These are phyloP conservation scores for Apiotrichum gamsii DNA, from an alignment of 1,284 basidiomycete genomes.

Conservation along the genomic window DNA sequence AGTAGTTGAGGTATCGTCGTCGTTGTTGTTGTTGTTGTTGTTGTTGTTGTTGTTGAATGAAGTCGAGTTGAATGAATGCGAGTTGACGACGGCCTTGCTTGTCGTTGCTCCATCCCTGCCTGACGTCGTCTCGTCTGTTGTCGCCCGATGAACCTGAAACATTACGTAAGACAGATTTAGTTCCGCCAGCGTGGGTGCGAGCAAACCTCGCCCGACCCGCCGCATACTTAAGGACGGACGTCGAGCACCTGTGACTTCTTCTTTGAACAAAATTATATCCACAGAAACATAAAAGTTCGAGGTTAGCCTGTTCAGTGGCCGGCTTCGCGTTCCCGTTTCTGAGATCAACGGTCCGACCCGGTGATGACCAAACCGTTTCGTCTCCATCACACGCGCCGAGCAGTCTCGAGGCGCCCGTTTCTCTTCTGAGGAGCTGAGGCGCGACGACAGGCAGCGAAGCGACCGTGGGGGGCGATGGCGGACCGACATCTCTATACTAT, in stretches of 20 bases:
- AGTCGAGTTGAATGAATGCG: too few relatives aligned
- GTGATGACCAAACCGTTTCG: conserved; percentile 35
- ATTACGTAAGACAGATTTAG: too few relatives aligned
- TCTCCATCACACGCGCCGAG: conserved; percentile 6
- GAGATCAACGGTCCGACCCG: conserved; percentile 26
- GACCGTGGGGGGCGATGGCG: conserved; percentile 16
- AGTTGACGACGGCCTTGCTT: too few relatives aligned
- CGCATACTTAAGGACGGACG: not conserved
- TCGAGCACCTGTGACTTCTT: not conserved
- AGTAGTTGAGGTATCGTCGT: too few relatives aligned
- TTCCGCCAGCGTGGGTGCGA: too few relatives aligned
- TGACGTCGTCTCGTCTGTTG: too few relatives aligned
- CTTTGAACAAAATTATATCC: conserved; percentile 32
- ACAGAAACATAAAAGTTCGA: conserved; percentile 47
- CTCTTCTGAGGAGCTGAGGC: conserved; percentile 11
- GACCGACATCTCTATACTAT: conserved; percentile 18
- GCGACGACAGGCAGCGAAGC: conserved; percentile 20
- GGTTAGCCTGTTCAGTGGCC: conserved; percentile 38
- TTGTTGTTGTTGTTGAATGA: too few relatives aligned
- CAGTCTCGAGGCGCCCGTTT: conserved; percentile 18
- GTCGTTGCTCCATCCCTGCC: too few relatives aligned
- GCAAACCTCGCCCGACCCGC: not conserved
- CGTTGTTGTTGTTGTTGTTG: too few relatives aligned
- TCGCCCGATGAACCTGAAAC: too few relatives aligned
- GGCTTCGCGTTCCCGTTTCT: conserved; percentile 48